phyloP scores from a whole-genome alignment of 2,329 filamentous ascomycete genomes.

The Cephalotrichum gorgonifer region DNA sequence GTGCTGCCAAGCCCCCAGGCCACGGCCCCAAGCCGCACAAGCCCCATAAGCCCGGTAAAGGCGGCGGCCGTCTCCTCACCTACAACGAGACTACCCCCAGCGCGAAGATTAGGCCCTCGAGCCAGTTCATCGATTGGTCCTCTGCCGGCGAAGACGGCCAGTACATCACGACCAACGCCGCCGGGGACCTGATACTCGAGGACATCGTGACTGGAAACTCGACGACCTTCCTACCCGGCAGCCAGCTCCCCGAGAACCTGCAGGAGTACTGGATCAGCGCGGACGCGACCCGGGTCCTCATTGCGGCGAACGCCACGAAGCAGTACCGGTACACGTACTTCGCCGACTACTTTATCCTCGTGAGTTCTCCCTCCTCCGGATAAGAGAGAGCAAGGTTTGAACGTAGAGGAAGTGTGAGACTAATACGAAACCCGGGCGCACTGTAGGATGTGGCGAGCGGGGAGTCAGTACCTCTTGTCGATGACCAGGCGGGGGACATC shows the following conservation, averaged over 20 bases:
- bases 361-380: no score
- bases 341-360: constrained; percentile 56
- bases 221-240: constrained; percentile 46
- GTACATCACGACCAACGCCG: constrained; percentile 41
- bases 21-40: constrained; percentile 42
- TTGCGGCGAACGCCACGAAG: constrained; percentile 56
- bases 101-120: constrained; percentile 32
- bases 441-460: constrained; percentile 50
- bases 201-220: constrained; percentile 47
- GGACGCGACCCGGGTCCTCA: constrained; percentile 47
- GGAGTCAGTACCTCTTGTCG: constrained; percentile 40
- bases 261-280: constrained; percentile 51
- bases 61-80: constrained; percentile 43
- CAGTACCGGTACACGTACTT: constrained; percentile 60
- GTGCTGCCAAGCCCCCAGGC: constrained; percentile 25
- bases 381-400: no score
- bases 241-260: constrained; percentile 43
- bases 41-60: constrained; percentile 43
- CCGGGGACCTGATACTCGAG: constrained; percentile 46
- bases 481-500: constrained; percentile 52
- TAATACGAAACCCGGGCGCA: no score
- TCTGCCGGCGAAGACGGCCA: constrained; percentile 48
- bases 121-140: constrained; percentile 45
- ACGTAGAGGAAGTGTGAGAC: no score
- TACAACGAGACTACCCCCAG: constrained; percentile 49